Evolutionary conservation across 2,329 filamentous ascomycete species (phyloP).

Genomic region (Cryphonectria japonica): DNA sequence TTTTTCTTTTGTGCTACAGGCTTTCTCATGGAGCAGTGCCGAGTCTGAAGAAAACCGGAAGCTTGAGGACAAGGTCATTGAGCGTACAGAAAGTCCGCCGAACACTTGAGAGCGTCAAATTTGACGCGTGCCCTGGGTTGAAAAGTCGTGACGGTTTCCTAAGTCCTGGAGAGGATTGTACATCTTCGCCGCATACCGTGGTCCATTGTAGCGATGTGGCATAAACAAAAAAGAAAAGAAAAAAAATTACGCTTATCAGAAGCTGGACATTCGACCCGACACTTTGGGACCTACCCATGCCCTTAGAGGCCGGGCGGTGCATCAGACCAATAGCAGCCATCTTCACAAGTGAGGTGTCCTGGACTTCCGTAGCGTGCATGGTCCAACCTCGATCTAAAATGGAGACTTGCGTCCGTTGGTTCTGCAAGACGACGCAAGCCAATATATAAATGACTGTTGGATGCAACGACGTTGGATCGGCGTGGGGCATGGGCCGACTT

Average conservation of each 20-base stretch:
- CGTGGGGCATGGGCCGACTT: background rate
- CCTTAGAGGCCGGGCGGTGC: conserved; percentile 14
- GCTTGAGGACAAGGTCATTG: background rate
- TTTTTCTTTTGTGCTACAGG: background rate
- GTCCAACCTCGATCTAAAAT: background rate
- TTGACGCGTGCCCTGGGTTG: background rate
- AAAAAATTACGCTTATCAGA: conserved; percentile 5
- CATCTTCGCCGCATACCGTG: background rate
- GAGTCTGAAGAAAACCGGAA: background rate
- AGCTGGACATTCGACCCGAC: conserved; percentile 12
- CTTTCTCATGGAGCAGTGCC: background rate
- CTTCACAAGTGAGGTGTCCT: background rate
- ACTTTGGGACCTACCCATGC: conserved; percentile 10
- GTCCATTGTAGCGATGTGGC: conserved; percentile 1
- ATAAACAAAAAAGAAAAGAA: background rate
- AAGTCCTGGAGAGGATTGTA: background rate
- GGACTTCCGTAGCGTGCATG: conserved; percentile 5
- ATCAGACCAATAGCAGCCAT: conserved; percentile 5
- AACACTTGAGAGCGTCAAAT: background rate
- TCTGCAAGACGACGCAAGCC: conserved; percentile 8
- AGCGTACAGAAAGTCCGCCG: background rate
- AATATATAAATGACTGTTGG: conserved; percentile 17
- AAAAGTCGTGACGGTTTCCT: background rate
- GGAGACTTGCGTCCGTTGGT: conserved; percentile 22
- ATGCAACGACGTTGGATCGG: conserved; percentile 2